A percentile compares a stretch with the other conserved stretches of the same genome.
Conservation (phyloP, 768 basidiomycete species). For the Panaeolus cyanescens region DNA sequence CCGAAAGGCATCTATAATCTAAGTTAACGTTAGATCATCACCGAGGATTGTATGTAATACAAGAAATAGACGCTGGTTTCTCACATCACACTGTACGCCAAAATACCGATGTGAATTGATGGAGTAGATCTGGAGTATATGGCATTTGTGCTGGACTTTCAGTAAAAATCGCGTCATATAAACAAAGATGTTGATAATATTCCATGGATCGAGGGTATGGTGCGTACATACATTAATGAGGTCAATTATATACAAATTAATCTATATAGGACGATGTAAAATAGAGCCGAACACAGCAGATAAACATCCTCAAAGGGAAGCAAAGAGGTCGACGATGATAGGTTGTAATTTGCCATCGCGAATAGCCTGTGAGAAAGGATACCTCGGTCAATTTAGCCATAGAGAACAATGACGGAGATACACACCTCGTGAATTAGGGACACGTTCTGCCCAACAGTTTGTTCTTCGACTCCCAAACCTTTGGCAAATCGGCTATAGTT, state of each 20-base stretch:
- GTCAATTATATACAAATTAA: neutral
- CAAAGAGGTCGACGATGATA: constrained; percentile 42
- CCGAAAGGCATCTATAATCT: no score
- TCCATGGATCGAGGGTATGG: no score
- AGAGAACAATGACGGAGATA: constrained; percentile 23
- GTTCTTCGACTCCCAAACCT: constrained; percentile 68
- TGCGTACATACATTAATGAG: no score
- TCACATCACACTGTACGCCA: neutral
- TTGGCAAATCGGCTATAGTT: constrained; percentile 63
- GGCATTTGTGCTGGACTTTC: no score
- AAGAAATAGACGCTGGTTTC: neutral
- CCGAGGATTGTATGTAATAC: neutral
- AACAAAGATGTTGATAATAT: no score
- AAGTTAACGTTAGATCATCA: neutral
- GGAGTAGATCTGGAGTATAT: no score
- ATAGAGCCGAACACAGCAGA: neutral
- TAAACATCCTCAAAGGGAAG: constrained; percentile 18
- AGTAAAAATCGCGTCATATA: no score
- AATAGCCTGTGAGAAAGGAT: constrained; percentile 40
- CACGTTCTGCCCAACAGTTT: constrained; percentile 70
- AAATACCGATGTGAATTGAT: no score
- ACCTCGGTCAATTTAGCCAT: neutral
- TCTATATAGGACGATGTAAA: neutral
- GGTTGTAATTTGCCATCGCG: constrained; percentile 55
- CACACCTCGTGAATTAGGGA: constrained; percentile 75